Evolutionary conservation across 2,329 filamentous ascomycete genomes (phyloP).

Genomic region (Pseudogymnoascus destructans): DNA sequence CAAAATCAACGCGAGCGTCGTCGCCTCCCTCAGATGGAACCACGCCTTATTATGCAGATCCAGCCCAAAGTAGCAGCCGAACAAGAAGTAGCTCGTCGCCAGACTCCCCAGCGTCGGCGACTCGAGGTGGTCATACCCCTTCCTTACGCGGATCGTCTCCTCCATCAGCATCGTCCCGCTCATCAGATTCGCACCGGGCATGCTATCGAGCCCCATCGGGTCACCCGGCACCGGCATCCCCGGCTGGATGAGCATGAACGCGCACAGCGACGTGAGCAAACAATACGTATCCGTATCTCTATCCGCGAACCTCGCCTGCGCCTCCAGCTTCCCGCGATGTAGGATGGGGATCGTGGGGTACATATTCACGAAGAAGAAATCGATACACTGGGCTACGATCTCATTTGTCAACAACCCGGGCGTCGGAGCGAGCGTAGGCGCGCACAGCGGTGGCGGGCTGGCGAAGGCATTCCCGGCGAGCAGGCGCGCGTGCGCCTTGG

Average conservation of each 20-base stretch:
- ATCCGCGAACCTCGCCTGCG: slow-evolving; percentile 47
- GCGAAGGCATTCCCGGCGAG: slow-evolving; percentile 36
- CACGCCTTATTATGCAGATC: slow-evolving; percentile 66
- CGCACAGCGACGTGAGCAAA: slow-evolving; percentile 49
- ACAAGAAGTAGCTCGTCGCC: slow-evolving; percentile 68
- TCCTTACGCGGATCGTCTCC: slow-evolving; percentile 51
- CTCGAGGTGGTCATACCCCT: slow-evolving; percentile 47
- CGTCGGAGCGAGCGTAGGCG: slow-evolving; percentile 38
- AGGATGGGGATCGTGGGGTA: slow-evolving; percentile 51
- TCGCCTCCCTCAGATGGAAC: slow-evolving; percentile 67
- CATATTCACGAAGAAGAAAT: slow-evolving; percentile 57
- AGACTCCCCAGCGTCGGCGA: slow-evolving; percentile 43
- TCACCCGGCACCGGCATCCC: slow-evolving; percentile 51
- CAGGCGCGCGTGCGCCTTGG: slow-evolving; percentile 46
- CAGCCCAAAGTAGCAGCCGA: slow-evolving; percentile 56
- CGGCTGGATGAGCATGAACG: slow-evolving; percentile 56
- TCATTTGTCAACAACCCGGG: slow-evolving; percentile 48
- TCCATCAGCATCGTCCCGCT: slow-evolving; percentile 55
- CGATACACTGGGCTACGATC: slow-evolving; percentile 51
- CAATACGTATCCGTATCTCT: slow-evolving; percentile 51
- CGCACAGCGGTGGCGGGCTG: slow-evolving; percentile 29
- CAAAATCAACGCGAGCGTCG: slow-evolving; percentile 51
- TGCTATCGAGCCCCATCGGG: slow-evolving; percentile 41
- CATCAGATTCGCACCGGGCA: slow-evolving; percentile 46
- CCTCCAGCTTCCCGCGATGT: slow-evolving; percentile 43